Conservation (phyloP, 1,284 basidiomycete species). For the Ustilago loliicola region DNA sequence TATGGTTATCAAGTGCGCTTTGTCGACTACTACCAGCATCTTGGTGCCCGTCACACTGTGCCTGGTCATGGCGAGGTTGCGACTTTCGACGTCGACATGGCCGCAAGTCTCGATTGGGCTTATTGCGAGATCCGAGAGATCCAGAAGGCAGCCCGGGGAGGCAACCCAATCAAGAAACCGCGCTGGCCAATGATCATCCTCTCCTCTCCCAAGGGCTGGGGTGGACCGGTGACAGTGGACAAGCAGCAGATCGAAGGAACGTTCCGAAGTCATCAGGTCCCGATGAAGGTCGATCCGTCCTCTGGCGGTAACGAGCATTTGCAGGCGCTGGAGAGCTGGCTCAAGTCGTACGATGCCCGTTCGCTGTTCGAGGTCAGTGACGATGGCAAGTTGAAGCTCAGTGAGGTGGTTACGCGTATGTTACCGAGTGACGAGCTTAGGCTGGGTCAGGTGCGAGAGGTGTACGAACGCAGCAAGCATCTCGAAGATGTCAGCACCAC, state of each 20-base stretch:
- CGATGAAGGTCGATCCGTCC: constrained; percentile 80
- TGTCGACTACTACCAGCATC: constrained; percentile 77
- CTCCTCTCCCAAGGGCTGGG: constrained; percentile 80
- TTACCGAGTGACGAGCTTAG: constrained; percentile 76
- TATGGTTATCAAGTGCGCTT: constrained; percentile 77
- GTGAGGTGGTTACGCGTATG: constrained; percentile 73
- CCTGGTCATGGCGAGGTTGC: constrained; percentile 70
- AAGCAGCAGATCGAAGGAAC: constrained; percentile 83
- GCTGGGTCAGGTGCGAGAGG: constrained; percentile 75
- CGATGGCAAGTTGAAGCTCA: constrained; percentile 69
- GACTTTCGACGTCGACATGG: constrained; percentile 75
- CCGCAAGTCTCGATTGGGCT: constrained; percentile 82
- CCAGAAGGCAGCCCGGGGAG: constrained; percentile 81
- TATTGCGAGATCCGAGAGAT: constrained; percentile 74
- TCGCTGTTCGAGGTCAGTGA: constrained; percentile 63
- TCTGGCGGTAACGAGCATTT: constrained; percentile 75
- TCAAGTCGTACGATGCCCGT: constrained; percentile 72
- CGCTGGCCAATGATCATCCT: constrained; percentile 87
- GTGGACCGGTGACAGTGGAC: constrained; percentile 77
- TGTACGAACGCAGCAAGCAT: constrained; percentile 72
- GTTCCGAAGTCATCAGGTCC: constrained; percentile 80
- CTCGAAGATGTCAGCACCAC: constrained; percentile 78
- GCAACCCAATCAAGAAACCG: constrained; percentile 83
- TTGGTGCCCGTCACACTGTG: constrained; percentile 76
- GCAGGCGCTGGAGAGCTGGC: constrained; percentile 78